A percentile compares a stretch with the other conserved stretches of the same genome.
Conservation (phyloP, 306 rosid species). For the Cicer cuneatum region DNA sequence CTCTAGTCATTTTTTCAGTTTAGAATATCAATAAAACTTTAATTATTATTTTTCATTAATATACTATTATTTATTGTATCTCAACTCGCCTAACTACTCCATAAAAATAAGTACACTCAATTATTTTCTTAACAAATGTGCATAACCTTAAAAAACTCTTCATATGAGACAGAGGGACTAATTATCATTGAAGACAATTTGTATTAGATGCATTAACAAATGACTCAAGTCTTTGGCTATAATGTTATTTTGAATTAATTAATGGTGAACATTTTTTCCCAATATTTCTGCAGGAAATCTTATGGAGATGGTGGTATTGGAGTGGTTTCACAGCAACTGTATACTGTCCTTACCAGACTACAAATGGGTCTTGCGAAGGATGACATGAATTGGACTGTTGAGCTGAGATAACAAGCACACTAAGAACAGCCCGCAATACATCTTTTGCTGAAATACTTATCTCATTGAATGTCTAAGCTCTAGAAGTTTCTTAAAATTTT, state of each 20-base stretch:
- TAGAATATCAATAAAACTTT: too few species aligned
- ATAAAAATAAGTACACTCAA: too few species aligned
- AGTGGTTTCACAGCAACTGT: slow-evolving; percentile 78
- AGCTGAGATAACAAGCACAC: slow-evolving; percentile 53
- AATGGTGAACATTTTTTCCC: slow-evolving; percentile 1
- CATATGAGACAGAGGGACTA: not conserved
- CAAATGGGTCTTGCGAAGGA: slow-evolving; percentile 94
- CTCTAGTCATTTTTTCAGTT: too few species aligned
- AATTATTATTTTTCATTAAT: too few species aligned
- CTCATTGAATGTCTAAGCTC: not conserved
- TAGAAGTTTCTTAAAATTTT: not conserved
- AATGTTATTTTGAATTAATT: slow-evolving; percentile 24
- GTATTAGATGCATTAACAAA: slow-evolving; percentile 35
- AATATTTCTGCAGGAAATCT: slow-evolving; percentile 58
- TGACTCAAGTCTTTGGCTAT: slow-evolving; percentile 4
- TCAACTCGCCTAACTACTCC: too few species aligned
- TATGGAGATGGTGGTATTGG: slow-evolving; percentile 73
- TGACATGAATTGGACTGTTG: slow-evolving; percentile 89
- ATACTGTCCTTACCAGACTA: slow-evolving; percentile 76
- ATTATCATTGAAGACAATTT: slow-evolving; percentile 12
- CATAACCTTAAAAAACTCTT: too few species aligned
- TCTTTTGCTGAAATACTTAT: slow-evolving; percentile 2
- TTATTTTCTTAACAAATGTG: too few species aligned
- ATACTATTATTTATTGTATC: too few species aligned
- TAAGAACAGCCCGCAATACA: slow-evolving; percentile 23